Percentiles rank a stretch among this genome's conserved stretches.
These are phyloP conservation scores for Pneumocystis oryctolagi DNA, from an alignment of 1,139 yeast genomes.

Conservation along the genomic window DNA sequence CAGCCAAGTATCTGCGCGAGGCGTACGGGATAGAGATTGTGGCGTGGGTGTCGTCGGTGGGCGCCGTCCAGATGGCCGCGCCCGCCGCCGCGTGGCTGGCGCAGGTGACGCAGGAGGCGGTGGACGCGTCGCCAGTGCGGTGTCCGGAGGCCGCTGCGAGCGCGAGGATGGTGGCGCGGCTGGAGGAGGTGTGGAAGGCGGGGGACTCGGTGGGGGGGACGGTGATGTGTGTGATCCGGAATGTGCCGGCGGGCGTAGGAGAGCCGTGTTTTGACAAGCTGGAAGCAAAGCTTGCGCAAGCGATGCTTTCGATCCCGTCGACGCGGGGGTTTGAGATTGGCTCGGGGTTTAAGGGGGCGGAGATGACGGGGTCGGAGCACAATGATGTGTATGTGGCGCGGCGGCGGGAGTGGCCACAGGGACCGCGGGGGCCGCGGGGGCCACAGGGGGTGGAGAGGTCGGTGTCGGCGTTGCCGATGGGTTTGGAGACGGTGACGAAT, in stretches of 20 bases:
- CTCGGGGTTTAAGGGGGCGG: slow-evolving; percentile 82
- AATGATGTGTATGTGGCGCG: slow-evolving; percentile 62
- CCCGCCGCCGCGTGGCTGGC: slow-evolving; percentile 26
- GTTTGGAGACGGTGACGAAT: slow-evolving; percentile 73
- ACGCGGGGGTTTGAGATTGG: slow-evolving; percentile 97
- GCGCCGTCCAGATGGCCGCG: slow-evolving; percentile 26
- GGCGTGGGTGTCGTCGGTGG: slow-evolving; percentile 91
- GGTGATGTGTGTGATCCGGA: slow-evolving; percentile 91
- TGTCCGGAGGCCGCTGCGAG: slow-evolving; percentile 71
- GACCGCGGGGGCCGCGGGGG: slow-evolving; percentile 27
- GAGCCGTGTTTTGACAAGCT: slow-evolving; percentile 95
- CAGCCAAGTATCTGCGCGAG: slow-evolving; percentile 70
- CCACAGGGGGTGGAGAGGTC: slow-evolving; percentile 32
- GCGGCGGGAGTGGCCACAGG: not conserved
- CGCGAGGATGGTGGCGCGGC: slow-evolving; percentile 69
- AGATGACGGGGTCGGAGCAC: slow-evolving; percentile 83
- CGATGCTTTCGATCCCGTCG: slow-evolving; percentile 94
- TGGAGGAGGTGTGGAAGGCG: slow-evolving; percentile 72
- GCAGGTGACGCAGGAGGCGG: slow-evolving; percentile 73
- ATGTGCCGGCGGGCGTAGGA: slow-evolving; percentile 85
- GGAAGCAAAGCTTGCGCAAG: slow-evolving; percentile 90
- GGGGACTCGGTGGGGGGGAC: slow-evolving; percentile 95
- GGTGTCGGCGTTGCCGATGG: slow-evolving; percentile 28
- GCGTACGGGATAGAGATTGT: slow-evolving; percentile 83
- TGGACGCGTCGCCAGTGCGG: slow-evolving; percentile 83